Evolutionary conservation across 2,329 filamentous ascomycete species (phyloP).

Genomic region (Aspergillus sp.): DNA sequence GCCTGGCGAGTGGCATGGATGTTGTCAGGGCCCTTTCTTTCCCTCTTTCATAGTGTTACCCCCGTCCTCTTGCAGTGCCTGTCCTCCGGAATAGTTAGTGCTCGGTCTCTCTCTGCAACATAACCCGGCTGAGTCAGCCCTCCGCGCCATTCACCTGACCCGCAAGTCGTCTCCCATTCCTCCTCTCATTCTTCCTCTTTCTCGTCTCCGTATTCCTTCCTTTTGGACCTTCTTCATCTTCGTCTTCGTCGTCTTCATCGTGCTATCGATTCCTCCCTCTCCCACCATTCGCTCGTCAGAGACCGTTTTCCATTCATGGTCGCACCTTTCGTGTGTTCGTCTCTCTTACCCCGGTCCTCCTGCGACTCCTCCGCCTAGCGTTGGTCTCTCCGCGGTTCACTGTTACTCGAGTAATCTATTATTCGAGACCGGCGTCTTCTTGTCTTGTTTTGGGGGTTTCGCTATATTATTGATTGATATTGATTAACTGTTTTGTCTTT

Average conservation of each 20-base stretch:
- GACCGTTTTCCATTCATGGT: not conserved
- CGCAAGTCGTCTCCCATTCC: too few relatives aligned
- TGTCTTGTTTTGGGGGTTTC: not conserved
- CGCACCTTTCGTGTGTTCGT: not conserved
- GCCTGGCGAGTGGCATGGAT: not conserved
- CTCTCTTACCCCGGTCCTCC: not conserved
- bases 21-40: too few relatives aligned
- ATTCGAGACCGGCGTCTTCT: not conserved
- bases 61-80: too few relatives aligned
- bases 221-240: not conserved
- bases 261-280: not conserved
- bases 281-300: not conserved
- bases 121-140: too few relatives aligned
- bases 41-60: too few relatives aligned
- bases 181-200: not conserved
- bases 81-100: too few relatives aligned
- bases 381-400: too few relatives aligned
- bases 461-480: not conserved
- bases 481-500: not conserved
- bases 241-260: not conserved
- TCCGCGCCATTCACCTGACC: too few relatives aligned
- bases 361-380: not conserved
- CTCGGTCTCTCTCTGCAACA: too few relatives aligned
- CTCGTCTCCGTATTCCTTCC: not conserved
- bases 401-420: too few relatives aligned